phyloP scores from a whole-genome alignment of 2,329 filamentous ascomycete species.

The Cladobotryum protrusum region DNA sequence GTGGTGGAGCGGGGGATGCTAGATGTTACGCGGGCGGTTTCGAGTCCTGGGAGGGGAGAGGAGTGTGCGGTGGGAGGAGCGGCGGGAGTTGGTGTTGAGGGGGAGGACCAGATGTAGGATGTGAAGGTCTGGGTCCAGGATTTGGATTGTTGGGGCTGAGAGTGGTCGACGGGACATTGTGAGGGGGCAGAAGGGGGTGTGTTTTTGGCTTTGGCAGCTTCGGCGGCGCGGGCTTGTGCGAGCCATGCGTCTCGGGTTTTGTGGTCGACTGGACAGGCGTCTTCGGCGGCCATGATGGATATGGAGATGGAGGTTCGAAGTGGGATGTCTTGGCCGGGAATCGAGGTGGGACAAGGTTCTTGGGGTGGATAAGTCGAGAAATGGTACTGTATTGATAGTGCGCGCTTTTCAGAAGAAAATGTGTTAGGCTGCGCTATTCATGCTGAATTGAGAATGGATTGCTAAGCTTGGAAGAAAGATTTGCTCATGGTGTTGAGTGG shows the following conservation, averaged over 20 bases:
- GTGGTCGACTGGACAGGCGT: slow-evolving; percentile 80
- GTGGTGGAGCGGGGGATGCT: slow-evolving; percentile 63
- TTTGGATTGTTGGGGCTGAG: slow-evolving; percentile 15
- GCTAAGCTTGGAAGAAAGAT: neutral
- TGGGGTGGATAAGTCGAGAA: neutral
- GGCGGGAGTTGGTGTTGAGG: slow-evolving; percentile 20
- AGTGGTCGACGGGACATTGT: slow-evolving; percentile 30
- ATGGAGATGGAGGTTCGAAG: no score
- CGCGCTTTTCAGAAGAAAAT: no score
- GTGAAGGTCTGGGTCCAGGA: slow-evolving; percentile 40
- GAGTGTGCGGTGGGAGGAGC: slow-evolving; percentile 7
- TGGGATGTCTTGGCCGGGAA: no score
- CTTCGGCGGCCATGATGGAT: slow-evolving; percentile 21
- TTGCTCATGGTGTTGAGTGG: neutral
- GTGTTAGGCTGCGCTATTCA: neutral
- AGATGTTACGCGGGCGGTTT: slow-evolving; percentile 65
- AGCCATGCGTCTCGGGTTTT: slow-evolving; percentile 86
- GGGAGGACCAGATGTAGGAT: slow-evolving; percentile 36
- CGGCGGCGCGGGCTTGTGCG: slow-evolving; percentile 54
- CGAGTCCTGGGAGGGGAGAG: slow-evolving; percentile 38
- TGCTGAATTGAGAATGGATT: neutral
- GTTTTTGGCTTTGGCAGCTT: slow-evolving; percentile 28
- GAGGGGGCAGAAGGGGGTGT: slow-evolving; percentile 10
- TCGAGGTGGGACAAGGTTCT: no score
- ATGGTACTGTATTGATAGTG: slow-evolving; percentile 2